Evolutionary conservation across 306 rosid genomes (phyloP), one percentile per base, ranked within the genome.

Genomic region (Dryas octopetala): DNA sequence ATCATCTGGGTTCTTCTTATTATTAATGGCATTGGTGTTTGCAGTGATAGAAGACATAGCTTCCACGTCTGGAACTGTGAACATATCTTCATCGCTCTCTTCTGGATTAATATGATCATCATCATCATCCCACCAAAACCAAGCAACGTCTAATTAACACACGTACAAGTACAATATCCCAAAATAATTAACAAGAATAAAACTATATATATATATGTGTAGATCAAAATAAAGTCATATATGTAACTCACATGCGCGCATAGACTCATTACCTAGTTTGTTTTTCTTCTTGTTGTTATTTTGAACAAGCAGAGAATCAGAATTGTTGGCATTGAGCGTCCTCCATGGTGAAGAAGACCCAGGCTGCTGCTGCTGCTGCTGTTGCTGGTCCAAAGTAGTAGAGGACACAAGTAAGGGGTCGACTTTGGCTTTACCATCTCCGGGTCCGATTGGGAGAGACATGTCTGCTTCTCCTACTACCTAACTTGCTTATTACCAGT

Each of bases 41-140:
- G 57, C 19, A 17, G 6, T 9, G 9, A 4, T 12, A 52, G 74
- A 57, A 14, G 45, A 51, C 3, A 66, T 11, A 6, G 70, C 86
- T 73, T 85, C 89, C 75, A 83, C 79, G 51, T 88, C 91, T 9
- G 91, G 91, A 68, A 88, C 91, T 23, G 85, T 85, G 79, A 86
- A 89, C 82, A 89, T 68, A 55, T 86, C 93, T 50, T 86, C 93
- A 83, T 89, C 91, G 38, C 93, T 86, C 41, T 86, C 90, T 55
- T 86, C 89, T 86, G 82, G 9, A 68, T 9, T 3, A 62, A 9
- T 1, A 59, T 40, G 77, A 32, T 40, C 61, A 51, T 8, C 59
- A 68, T 68, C 58, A 50, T 47, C 71, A 47, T 68, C 59, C 11
- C 40, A 40, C 63, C 74, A 54, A 55, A 72, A 72, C 51, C 67